A percentile compares a stretch with the other conserved stretches of the same genome.
Evolutionary conservation across 2,329 filamentous ascomycete species (phyloP).

Genomic region (Beauveria sp.): DNA sequence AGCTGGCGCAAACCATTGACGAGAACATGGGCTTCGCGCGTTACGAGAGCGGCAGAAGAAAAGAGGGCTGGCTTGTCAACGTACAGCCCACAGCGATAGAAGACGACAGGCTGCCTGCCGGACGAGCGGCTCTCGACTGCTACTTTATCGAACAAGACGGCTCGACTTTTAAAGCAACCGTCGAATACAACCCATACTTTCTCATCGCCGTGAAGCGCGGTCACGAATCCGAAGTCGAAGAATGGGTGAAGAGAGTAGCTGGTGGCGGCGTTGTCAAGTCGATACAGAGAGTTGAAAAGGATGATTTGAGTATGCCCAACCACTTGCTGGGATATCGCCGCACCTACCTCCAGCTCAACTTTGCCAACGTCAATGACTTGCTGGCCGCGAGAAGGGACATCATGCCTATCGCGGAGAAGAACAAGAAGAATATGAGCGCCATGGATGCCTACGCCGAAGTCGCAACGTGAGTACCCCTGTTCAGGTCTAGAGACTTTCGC

Average conservation of each 20-base stretch:
- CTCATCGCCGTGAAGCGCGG: slow-evolving; percentile 83
- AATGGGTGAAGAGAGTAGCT: slow-evolving; percentile 76
- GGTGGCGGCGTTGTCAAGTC: slow-evolving; percentile 76
- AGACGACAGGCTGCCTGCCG: slow-evolving; percentile 75
- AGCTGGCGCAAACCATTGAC: slow-evolving; percentile 81
- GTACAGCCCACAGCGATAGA: slow-evolving; percentile 85
- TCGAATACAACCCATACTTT: slow-evolving; percentile 97
- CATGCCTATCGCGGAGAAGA: slow-evolving; percentile 88
- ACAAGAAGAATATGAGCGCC: slow-evolving; percentile 90
- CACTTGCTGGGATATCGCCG: slow-evolving; percentile 86
- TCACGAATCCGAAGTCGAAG: slow-evolving; percentile 86
- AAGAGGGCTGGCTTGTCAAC: slow-evolving; percentile 89
- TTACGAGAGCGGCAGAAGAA: slow-evolving; percentile 77
- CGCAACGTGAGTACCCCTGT: slow-evolving; percentile 55
- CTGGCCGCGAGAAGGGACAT: slow-evolving; percentile 78
- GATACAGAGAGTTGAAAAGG: slow-evolving; percentile 74
- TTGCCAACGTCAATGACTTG: slow-evolving; percentile 80
- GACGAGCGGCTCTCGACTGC: slow-evolving; percentile 85
- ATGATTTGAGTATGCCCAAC: slow-evolving; percentile 91
- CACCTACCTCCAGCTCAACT: slow-evolving; percentile 79
- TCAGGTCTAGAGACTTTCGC: neutral
- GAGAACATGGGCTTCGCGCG: slow-evolving; percentile 90
- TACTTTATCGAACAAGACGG: slow-evolving; percentile 93
- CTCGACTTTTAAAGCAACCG: slow-evolving; percentile 86
- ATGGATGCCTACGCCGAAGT: slow-evolving; percentile 99